Conservation (phyloP, 805 yeast genomes). For the Metschnikowia drakensbergensis region DNA sequence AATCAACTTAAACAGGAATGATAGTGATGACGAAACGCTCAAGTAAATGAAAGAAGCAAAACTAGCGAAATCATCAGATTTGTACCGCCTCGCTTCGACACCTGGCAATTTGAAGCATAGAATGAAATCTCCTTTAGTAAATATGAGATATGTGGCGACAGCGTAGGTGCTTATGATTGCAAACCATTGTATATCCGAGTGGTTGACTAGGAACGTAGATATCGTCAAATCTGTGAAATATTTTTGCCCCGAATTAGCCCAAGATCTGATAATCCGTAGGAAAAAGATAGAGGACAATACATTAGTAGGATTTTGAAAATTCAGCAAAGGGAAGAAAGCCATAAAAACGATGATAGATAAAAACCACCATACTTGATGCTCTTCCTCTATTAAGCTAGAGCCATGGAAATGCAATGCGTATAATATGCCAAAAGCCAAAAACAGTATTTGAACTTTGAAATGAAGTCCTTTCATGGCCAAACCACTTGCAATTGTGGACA, state of each 20-base stretch:
- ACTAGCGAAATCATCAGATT: slow-evolving; percentile 21
- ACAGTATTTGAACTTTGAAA: slow-evolving; percentile 3
- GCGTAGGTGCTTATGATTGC: slow-evolving; percentile 42
- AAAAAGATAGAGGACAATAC: slow-evolving; percentile 25
- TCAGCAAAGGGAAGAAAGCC: slow-evolving; percentile 9
- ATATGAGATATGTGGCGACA: slow-evolving; percentile 17
- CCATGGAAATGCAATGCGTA: slow-evolving; percentile 79
- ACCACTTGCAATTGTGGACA: background rate
- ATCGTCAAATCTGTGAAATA: slow-evolving; percentile 41
- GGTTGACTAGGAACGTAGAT: slow-evolving; percentile 37
- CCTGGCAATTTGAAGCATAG: slow-evolving; percentile 18
- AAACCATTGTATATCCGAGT: slow-evolving; percentile 43
- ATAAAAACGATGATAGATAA: slow-evolving; percentile 19
- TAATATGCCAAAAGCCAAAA: slow-evolving; percentile 36
- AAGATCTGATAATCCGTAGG: slow-evolving; percentile 64
- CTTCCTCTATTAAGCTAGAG: slow-evolving; percentile 78
- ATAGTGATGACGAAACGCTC: slow-evolving; percentile 43
- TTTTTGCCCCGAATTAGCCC: slow-evolving; percentile 92
- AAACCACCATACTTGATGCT: slow-evolving; percentile 93
- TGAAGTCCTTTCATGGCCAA: background rate
- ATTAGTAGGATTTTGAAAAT: slow-evolving; percentile 1
- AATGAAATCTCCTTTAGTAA: slow-evolving; percentile 24
- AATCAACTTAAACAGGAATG: slow-evolving; percentile 52
- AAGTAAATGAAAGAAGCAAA: slow-evolving; percentile 42
- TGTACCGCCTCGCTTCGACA: background rate